Evolutionary conservation across 2,329 filamentous ascomycete genomes (phyloP), one percentile per base, ranked within the genome.

Genomic region (Alternaria arborescens): DNA sequence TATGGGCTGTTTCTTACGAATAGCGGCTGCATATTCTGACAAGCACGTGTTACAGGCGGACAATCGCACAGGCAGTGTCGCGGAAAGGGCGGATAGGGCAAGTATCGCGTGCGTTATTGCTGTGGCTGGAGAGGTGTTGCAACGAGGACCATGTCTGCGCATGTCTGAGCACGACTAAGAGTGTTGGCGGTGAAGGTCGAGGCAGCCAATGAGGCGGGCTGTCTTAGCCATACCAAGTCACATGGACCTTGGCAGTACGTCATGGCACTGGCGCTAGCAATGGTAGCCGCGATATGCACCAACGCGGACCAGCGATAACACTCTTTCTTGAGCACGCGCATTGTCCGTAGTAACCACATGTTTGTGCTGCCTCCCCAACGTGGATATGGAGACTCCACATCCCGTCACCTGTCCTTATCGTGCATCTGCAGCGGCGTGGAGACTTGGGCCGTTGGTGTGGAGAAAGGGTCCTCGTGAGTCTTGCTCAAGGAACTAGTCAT

Each of bases 341-440:
- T 44, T 36, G 48, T 32, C 36, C 18, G 47, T 56, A 46, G 51
- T 56, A 46, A 55, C 26, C 60, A 52, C 57, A 52, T 52, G 52
- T 53, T 46, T 47, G 40, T 32, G 12, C 52, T 34, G 40, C 20
- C 42, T 51, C 42, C 11, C 46, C 22, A 26, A 41, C 56, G 32
- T 38, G 44, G 58, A 36, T 32, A 61, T 63, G 54, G 48, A 48
- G 48, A 55, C 62, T 55, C 65, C 62, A 67, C 66, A 59, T 30
- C n/a, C 52, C 48, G 58, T 71, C 68, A 71, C 50, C 68, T 70
- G 68, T 60, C 40, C 60, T 63, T 57, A 42, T 60, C 50, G 55
- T 41, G 52, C 56, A 48, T 36, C 52, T 64, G 61, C 60, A 59
- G 41, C 54, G 56, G 59, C 60, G 62, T 65, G 59, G 67, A 68